phyloP scores from a whole-genome alignment of 2,329 filamentous ascomycete species.

The Aspergillus candidus region DNA sequence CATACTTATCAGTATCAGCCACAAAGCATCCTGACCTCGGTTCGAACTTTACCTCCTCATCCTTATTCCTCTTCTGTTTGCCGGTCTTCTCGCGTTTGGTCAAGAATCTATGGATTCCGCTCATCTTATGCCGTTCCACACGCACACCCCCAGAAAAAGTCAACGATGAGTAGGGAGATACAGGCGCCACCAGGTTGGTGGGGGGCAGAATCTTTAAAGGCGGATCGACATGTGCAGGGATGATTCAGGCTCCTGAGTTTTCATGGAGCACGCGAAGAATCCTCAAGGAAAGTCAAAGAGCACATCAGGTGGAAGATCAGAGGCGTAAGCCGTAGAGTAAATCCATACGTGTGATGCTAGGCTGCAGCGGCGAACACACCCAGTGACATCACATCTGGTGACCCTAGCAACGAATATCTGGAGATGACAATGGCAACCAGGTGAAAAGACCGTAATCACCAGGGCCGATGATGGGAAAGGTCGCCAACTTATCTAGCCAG shows the following conservation, averaged over 20 bases:
- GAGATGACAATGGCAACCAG: neutral
- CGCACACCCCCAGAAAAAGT: neutral
- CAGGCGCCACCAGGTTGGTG: conserved; percentile 3
- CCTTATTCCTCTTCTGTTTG: conserved; percentile 23
- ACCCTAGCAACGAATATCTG: neutral
- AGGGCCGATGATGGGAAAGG: too few species aligned
- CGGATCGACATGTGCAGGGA: conserved; percentile 21
- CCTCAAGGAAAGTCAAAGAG: conserved; percentile 5
- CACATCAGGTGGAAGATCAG: conserved; percentile 19
- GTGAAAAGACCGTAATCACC: too few species aligned
- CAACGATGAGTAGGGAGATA: conserved; percentile 2
- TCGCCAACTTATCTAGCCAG: too few species aligned
- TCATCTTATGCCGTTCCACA: conserved; percentile 24
- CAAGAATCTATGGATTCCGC: conserved; percentile 38
- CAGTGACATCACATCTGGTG: conserved; percentile 18
- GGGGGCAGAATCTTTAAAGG: conserved; percentile 3
- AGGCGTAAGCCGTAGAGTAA: too few species aligned
- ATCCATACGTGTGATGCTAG: conserved; percentile 4
- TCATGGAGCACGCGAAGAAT: conserved; percentile 12
- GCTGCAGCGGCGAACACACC: conserved; percentile 12
- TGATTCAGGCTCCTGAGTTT: conserved; percentile 25
- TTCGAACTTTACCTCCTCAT: conserved; percentile 26
- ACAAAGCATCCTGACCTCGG: neutral
- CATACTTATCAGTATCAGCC: conserved; percentile 8
- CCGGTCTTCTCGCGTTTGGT: conserved; percentile 34